phyloP scores from a whole-genome alignment of 805 yeast species.

The Suhomyces kilbournensis region DNA sequence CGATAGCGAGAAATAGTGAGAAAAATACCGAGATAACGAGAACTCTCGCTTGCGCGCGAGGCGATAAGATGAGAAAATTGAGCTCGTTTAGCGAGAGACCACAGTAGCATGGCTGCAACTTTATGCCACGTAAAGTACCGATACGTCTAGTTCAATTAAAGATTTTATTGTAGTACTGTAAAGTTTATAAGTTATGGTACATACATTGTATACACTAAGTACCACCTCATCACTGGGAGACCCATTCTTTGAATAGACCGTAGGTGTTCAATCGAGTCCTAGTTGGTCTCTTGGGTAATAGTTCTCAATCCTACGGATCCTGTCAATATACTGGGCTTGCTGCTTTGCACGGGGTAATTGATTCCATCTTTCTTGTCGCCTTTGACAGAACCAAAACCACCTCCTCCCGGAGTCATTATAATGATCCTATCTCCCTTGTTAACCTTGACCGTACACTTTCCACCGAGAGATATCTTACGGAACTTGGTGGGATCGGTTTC shows the following conservation, averaged over 20 bases:
- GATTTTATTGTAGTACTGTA: too few relatives aligned
- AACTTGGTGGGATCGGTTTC: constrained; percentile 11
- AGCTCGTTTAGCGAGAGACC: too few relatives aligned
- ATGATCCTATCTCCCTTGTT: constrained; percentile 40
- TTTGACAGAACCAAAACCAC: constrained; percentile 34
- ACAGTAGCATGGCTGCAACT: too few relatives aligned
- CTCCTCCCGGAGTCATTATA: constrained; percentile 45
- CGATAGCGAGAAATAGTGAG: neutral
- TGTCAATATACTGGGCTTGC: constrained; percentile 25
- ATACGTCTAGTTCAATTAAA: too few relatives aligned
- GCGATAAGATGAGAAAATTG: neutral
- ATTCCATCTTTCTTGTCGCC: constrained; percentile 7
- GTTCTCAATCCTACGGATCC: constrained; percentile 37
- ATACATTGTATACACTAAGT: too few relatives aligned
- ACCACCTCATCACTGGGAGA: too few relatives aligned
- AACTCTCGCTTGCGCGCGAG: neutral
- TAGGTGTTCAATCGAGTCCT: too few relatives aligned
- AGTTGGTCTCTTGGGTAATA: constrained; percentile 37
- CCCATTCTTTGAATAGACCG: too few relatives aligned
- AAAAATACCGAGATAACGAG: neutral
- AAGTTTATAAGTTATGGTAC: too few relatives aligned
- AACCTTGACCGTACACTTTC: constrained; percentile 31
- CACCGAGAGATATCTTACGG: constrained; percentile 28
- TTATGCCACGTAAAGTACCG: too few relatives aligned
- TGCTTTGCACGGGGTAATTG: constrained; percentile 23